Base-by-base conservation (phyloP, 495 filamentous ascomycete species). In the Venustampulla echinocandica region DNA sequence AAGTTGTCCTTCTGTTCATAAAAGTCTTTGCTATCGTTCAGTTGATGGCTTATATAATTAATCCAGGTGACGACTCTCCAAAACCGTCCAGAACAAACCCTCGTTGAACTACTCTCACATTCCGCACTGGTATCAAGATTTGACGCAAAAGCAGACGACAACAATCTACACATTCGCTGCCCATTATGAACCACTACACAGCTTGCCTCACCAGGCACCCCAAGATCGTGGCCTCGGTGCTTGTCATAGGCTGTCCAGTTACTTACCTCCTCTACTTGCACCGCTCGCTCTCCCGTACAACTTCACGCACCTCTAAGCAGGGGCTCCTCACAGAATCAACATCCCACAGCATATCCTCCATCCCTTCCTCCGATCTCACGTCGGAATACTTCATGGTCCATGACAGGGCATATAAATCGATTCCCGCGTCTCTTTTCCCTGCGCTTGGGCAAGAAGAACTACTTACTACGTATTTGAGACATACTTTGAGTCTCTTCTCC, bases 401-500 rank as follows among this genome's bases (percentile, higher is more conserved):
- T 14, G 39, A 42, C 23, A 24, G 3, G 2, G n/a, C 39, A 3
- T 3, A 19, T 5, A 23, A 25, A 24, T n/a, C 39, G 3, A 14
- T 42, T 23, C 18, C 13, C 20, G 27, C 4, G 5, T 10, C 39
- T 3, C 39, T 42, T 17, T 4, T 42, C 18, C 39, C 39, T 7
- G 13, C 18, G n/a, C 3, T n/a, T 23, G 39, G 23, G 7, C 3
- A 24, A 22, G 20, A 25, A 11, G 21, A 42, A 25, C 25, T 32
- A 30, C 42, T 44, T 14, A 44, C 42, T 1, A 15, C 21, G 3
- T 44, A 44, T 24, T 27, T 44, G 7, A 24, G 42, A 4, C 14
- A 44, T 18, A 44, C 18, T 18, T 33, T 44, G 42, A 18, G 5
- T 19, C 25, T 28, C 14, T 44, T 44, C 42, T 32, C 42, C 17